Evolutionary conservation across 2,329 filamentous ascomycete genomes (phyloP).

Genomic region (Trichoderma sp.): DNA sequence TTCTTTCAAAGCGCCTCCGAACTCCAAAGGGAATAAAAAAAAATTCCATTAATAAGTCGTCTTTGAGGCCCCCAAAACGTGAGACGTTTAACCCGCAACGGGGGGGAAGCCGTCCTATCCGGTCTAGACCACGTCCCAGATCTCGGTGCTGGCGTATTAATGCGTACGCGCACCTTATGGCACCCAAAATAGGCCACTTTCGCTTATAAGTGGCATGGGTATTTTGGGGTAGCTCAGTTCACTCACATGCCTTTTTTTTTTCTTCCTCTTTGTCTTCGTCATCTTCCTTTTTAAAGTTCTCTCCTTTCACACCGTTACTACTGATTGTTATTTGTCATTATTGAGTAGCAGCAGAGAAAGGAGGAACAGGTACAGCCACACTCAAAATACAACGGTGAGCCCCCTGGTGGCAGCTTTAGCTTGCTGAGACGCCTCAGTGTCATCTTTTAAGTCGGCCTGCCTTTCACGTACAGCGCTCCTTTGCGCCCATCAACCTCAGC

Average conservation of each 20-base stretch:
- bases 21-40: neutral
- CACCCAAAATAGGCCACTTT: conserved; percentile 4
- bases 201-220: conserved; percentile 12
- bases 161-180: neutral
- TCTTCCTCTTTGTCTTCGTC: neutral
- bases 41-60: neutral
- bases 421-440: neutral
- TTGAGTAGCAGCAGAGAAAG: neutral
- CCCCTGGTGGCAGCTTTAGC: conserved; percentile 19
- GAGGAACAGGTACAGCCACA: neutral
- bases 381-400: neutral
- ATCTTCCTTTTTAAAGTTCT: neutral
- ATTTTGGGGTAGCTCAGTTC: neutral
- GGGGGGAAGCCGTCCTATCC: conserved; percentile 20
- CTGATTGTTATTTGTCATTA: neutral
- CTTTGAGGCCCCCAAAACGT: neutral
- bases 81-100: conserved; percentile 18
- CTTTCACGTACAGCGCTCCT: conserved; percentile 5
- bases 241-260: neutral
- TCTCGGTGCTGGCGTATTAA: conserved; percentile 9
- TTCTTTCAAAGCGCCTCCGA: neutral
- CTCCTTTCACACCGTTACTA: neutral
- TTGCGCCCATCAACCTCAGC: neutral
- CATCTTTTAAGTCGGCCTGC: conserved; percentile 1
- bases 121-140: conserved; percentile 14